Base-by-base conservation (phyloP, 345 rosid species). In the Pugionium cornutum region DNA sequence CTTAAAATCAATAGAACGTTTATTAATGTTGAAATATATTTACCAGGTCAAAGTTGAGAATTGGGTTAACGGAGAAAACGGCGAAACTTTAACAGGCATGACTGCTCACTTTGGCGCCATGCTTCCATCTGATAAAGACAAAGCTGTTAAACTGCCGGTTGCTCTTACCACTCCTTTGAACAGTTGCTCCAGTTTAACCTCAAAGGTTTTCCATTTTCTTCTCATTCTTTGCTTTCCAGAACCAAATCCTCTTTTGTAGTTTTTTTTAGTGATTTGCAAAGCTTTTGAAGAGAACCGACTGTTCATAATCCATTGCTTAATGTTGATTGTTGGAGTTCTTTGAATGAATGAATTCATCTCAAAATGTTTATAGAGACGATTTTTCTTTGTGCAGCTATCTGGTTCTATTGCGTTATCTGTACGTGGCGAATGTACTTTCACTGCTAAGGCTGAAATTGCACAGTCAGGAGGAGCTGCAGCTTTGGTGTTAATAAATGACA, bases 391-490 rank as follows among this genome's bases (percentile, higher is more conserved):
- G 64, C 80, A 95, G 99, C 37, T 95, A 32, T 76, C 83, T 76
- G 87, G 95, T 55, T 80, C 80, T 25, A 46, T 84, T 73, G 97
- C 83, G 29, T 60, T 89, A 66, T 76, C 88, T 51, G 53, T 66
- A 44, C 94, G 99, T 33, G 96, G 99, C 9, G 95, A 84, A 43
- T 91, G 99, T 78, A 67, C 81, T 42, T 95, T 85, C 79, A 79
- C 80, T 2, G 58, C 57, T 28, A 95, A 91, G 74, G 97, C 95
- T 69, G 54, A 80, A 76, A 66, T 84, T 76, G 95, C 95, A 58
- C 89, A 89, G 66, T 53, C 83, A 28, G 89, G 72, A 76, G 95
- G 96, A 66, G 99, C 97, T 69, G 77, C 84, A 1, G 92, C 91
- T 18, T 66, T 95, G 70, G 56, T 95, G 65, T 80, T 95, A 70